A percentile compares a stretch with the other conserved stretches of the same genome.
Evolutionary conservation across 1,139 yeast species (phyloP).

Genomic region (Sugiyamaella grinbergsii): DNA sequence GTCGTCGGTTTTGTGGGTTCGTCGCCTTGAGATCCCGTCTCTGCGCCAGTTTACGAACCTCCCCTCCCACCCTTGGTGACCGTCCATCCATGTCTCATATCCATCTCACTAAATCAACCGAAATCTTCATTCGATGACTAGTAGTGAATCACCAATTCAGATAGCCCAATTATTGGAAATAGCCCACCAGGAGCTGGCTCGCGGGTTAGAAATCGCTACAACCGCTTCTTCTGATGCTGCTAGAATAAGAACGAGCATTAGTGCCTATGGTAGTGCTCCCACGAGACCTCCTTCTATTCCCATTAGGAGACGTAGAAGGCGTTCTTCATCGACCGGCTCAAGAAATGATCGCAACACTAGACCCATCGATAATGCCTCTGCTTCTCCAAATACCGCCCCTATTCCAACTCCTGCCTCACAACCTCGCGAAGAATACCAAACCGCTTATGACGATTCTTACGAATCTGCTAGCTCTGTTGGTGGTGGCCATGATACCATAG

Average conservation of each 20-base stretch:
- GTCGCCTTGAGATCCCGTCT: too few relatives aligned
- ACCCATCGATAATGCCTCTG: background rate
- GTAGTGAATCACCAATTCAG: constrained; percentile 23
- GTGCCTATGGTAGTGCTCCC: constrained; percentile 3
- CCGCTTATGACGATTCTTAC: background rate
- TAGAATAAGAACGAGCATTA: background rate
- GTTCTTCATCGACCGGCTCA: constrained; percentile 7
- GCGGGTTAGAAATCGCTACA: constrained; percentile 12
- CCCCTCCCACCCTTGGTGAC: too few relatives aligned
- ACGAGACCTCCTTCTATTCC: constrained; percentile 9
- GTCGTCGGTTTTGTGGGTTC: too few relatives aligned
- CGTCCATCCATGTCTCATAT: background rate
- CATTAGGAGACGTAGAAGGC: constrained; percentile 2
- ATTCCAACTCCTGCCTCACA: background rate
- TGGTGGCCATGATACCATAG: constrained; percentile 7
- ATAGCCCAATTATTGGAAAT: constrained; percentile 26
- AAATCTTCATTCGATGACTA: constrained; percentile 6
- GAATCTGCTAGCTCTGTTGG: background rate
- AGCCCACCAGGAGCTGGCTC: constrained; percentile 30
- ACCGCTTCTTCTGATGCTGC: background rate
- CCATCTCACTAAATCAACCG: background rate
- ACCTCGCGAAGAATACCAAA: background rate
- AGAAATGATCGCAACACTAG: constrained; percentile 2
- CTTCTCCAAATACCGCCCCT: background rate
- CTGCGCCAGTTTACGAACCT: too few relatives aligned